Evolutionary conservation across 768 basidiomycete species (phyloP).

Genomic region (Boletus patriciae): DNA sequence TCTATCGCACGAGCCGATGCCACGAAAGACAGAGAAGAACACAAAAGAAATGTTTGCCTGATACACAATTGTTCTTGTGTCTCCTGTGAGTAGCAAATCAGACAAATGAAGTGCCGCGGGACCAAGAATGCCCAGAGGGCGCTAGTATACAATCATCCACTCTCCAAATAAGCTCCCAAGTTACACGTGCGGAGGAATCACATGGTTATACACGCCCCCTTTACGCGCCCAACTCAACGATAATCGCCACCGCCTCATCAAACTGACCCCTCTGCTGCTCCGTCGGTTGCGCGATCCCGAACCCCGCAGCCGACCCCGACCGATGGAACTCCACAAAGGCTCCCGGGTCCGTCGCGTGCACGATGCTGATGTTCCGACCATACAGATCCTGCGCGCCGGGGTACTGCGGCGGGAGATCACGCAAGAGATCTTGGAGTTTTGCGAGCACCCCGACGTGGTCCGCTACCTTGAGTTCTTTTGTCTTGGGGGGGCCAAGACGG

Average conservation of each 20-base stretch:
- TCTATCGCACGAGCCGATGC: too few species aligned
- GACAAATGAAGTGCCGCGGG: too few species aligned
- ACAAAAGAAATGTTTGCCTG: too few species aligned
- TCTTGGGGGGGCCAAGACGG: conserved; percentile 42
- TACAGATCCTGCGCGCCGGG: conserved; percentile 73
- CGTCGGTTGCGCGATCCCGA: conserved; percentile 48
- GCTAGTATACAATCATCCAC: too few species aligned
- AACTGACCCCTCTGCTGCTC: conserved; percentile 68
- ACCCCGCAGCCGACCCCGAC: conserved; percentile 56
- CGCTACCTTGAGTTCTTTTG: conserved; percentile 45
- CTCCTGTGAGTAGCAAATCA: too few species aligned
- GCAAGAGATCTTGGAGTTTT: conserved; percentile 61
- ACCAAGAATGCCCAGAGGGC: too few species aligned
- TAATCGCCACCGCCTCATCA: conserved; percentile 65
- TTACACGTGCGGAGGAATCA: not conserved
- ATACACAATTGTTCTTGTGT: too few species aligned
- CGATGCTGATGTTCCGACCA: conserved; percentile 63
- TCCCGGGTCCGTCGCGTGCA: conserved; percentile 39
- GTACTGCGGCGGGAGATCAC: conserved; percentile 34
- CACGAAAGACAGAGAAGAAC: too few species aligned
- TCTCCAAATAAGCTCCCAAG: not conserved
- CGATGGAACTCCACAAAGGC: not conserved
- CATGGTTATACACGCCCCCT: not conserved
- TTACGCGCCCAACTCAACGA: conserved; percentile 45
- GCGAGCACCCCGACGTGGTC: conserved; percentile 6